A percentile compares a stretch with the other conserved stretches of the same genome.
These are phyloP conservation scores for Ilyonectria destructans DNA, from an alignment of 2,329 filamentous ascomycete species.

Conservation along the genomic window DNA sequence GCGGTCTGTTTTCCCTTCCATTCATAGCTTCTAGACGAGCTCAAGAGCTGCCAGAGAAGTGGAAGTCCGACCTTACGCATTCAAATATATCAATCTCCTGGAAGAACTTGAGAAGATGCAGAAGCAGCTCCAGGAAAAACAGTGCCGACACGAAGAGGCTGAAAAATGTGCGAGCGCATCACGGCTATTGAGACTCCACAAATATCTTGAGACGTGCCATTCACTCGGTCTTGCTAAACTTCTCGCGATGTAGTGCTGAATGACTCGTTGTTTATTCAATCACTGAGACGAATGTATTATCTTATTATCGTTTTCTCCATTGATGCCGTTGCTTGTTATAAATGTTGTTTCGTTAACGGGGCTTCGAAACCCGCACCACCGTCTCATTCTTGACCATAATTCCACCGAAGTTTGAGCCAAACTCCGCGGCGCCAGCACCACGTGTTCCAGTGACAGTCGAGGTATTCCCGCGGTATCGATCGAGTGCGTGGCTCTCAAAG, in stretches of 20 bases:
- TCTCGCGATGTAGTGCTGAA: too few relatives aligned
- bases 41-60: not conserved
- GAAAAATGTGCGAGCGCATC: too few relatives aligned
- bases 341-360: not conserved
- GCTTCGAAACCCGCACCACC: slow-evolving; percentile 10
- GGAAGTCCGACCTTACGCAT: not conserved
- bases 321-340: not conserved
- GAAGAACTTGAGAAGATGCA: too few relatives aligned
- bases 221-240: too few relatives aligned
- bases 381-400: slow-evolving; percentile 49
- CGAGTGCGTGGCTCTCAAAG: slow-evolving; percentile 44
- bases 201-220: too few relatives aligned
- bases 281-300: too few relatives aligned
- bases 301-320: too few relatives aligned
- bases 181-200: too few relatives aligned
- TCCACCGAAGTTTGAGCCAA: slow-evolving; percentile 18
- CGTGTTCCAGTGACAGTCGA: slow-evolving; percentile 36
- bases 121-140: too few relatives aligned
- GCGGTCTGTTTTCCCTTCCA: not conserved
- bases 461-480: slow-evolving; percentile 33
- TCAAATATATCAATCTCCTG: too few relatives aligned
- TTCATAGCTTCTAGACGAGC: not conserved
- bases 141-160: too few relatives aligned
- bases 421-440: not conserved
- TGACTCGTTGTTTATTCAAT: too few relatives aligned